A percentile compares a stretch with the other conserved stretches of the same genome.
Evolutionary conservation across 805 yeast genomes (phyloP).

Genomic region (Pichia thaimueangensis): DNA sequence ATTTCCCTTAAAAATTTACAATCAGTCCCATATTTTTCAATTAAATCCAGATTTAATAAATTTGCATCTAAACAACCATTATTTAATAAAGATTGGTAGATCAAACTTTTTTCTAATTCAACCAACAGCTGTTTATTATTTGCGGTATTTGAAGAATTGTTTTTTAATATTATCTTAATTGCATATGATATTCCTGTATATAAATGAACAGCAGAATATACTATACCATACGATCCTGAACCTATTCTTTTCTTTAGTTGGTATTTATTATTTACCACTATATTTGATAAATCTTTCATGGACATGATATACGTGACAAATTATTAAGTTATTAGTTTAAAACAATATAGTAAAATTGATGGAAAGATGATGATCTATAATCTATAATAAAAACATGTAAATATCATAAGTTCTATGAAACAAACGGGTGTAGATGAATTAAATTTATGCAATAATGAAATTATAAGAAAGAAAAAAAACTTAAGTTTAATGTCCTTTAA

Average conservation of each 20-base stretch:
- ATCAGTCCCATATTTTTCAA: constrained; percentile 28
- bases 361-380: no score
- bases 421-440: no score
- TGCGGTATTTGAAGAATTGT: constrained; percentile 28
- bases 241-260: constrained; percentile 53
- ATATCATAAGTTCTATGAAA: no score
- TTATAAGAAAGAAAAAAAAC: no score
- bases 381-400: no score
- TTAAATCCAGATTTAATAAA: constrained; percentile 31
- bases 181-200: constrained; percentile 51
- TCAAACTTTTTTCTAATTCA: constrained; percentile 25
- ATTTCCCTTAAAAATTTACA: constrained; percentile 56
- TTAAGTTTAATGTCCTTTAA: no score
- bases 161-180: constrained; percentile 61
- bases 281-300: constrained; percentile 26
- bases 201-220: constrained; percentile 59
- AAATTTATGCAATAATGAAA: no score
- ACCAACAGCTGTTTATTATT: constrained; percentile 27
- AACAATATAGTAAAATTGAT: no score
- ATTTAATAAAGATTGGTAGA: constrained; percentile 21
- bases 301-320: constrained; percentile 9
- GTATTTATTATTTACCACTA: constrained; percentile 32
- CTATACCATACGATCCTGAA: constrained; percentile 81
- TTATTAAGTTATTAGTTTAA: no score
- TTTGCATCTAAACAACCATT: constrained; percentile 26